Percentiles rank a stretch among this genome's conserved stretches.
phyloP scores from a whole-genome alignment of 129 eudicot genomes.

The Chrysanthemum makinoi region DNA sequence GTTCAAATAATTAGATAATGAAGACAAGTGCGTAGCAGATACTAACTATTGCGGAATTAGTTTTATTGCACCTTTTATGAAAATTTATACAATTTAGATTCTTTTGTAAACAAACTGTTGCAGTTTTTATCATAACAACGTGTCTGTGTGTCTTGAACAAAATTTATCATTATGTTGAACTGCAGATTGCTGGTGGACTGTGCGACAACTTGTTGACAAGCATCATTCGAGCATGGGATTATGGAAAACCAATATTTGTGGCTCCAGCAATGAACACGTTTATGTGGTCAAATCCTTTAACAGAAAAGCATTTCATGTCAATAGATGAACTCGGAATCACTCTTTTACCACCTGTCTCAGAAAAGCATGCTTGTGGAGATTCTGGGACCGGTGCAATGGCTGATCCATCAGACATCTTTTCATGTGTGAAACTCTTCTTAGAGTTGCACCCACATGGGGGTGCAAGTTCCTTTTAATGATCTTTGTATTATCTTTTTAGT shows the following conservation, averaged over 20 bases:
- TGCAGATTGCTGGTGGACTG: constrained; percentile 78
- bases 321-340: constrained; percentile 73
- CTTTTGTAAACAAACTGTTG: too few relatives aligned
- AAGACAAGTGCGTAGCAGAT: too few relatives aligned
- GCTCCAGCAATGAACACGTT: constrained; percentile 95
- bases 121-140: too few relatives aligned
- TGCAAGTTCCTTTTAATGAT: not conserved
- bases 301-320: constrained; percentile 71
- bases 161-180: not conserved
- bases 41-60: too few relatives aligned
- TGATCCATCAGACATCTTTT: constrained; percentile 72
- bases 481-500: not conserved
- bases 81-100: too few relatives aligned
- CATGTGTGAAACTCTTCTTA: constrained; percentile 65
- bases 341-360: constrained; percentile 78
- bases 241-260: constrained; percentile 72
- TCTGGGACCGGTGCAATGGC: constrained; percentile 99
- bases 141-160: not conserved
- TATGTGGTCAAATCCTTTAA: constrained; percentile 90
- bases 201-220: constrained; percentile 92
- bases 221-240: constrained; percentile 92
- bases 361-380: constrained; percentile 92
- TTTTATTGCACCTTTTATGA: too few relatives aligned
- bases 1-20: too few relatives aligned
- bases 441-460: constrained; percentile 45